Conservation (phyloP, 2,329 filamentous ascomycete genomes). For the Onygena corvina region DNA sequence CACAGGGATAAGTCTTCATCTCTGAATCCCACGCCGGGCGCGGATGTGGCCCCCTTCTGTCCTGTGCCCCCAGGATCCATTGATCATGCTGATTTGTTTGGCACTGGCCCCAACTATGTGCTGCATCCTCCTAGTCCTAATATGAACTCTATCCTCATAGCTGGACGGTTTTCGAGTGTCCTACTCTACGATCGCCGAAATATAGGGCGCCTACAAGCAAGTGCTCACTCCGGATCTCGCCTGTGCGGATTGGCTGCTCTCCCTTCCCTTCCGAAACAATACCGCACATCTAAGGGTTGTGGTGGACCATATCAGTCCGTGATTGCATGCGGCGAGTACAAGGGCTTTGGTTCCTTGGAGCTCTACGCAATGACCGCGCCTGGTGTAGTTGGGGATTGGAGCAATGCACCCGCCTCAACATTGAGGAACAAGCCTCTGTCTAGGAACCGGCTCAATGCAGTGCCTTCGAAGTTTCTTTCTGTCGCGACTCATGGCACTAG, state of each 20-base stretch:
- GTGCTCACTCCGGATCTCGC: constrained; percentile 71
- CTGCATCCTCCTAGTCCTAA: constrained; percentile 57
- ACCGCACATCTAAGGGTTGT: constrained; percentile 29
- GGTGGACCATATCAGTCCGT: constrained; percentile 51
- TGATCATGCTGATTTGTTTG: constrained; percentile 58
- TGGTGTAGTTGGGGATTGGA: neutral
- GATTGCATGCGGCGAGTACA: constrained; percentile 79
- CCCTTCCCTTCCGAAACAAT: constrained; percentile 43
- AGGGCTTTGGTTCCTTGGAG: constrained; percentile 79
- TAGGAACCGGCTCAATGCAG: constrained; percentile 74
- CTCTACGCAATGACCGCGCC: constrained; percentile 46
- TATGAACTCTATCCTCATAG: constrained; percentile 72
- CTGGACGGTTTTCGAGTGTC: constrained; percentile 77
- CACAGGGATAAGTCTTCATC: neutral
- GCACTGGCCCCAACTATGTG: constrained; percentile 72
- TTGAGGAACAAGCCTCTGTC: constrained; percentile 30
- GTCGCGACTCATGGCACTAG: constrained; percentile 70
- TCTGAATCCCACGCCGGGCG: neutral
- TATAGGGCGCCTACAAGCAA: constrained; percentile 64
- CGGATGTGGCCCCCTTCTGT: constrained; percentile 22
- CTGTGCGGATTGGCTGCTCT: constrained; percentile 61
- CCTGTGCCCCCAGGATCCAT: constrained; percentile 19
- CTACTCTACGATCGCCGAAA: constrained; percentile 78
- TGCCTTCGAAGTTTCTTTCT: constrained; percentile 66
- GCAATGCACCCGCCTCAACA: neutral